Evolutionary conservation across 164 flowering plant genomes (phyloP).

Genomic region (Umbellularia californica): DNA sequence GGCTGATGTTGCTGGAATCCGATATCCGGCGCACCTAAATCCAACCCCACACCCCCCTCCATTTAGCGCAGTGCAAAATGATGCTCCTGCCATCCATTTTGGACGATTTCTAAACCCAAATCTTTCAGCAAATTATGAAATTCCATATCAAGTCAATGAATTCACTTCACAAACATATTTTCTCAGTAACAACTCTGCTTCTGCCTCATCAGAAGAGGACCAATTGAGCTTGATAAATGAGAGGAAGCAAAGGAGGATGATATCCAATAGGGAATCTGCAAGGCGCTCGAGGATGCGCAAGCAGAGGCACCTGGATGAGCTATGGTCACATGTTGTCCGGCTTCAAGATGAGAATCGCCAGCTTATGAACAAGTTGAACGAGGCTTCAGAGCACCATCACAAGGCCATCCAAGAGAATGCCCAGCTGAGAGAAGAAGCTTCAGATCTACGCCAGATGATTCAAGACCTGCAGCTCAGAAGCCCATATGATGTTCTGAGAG

Average conservation of each 20-base stretch:
- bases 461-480: slow-evolving; percentile 9
- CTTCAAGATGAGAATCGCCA: slow-evolving; percentile 71
- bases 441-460: neutral
- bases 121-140: slow-evolving; percentile 20
- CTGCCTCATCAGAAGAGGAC: slow-evolving; percentile 86
- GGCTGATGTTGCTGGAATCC: slow-evolving; percentile 32
- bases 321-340: slow-evolving; percentile 76
- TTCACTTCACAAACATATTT: slow-evolving; percentile 8
- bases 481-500: slow-evolving; percentile 36
- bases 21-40: slow-evolving; percentile 27
- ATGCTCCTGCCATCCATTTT: slow-evolving; percentile 24
- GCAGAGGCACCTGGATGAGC: slow-evolving; percentile 87
- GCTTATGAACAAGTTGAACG: slow-evolving; percentile 73
- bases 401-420: slow-evolving; percentile 22
- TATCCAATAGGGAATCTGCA: slow-evolving; percentile 91
- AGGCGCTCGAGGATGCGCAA: slow-evolving; percentile 87
- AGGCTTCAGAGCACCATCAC: slow-evolving; percentile 53
- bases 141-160: slow-evolving; percentile 21
- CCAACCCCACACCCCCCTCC: slow-evolving; percentile 20
- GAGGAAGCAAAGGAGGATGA: slow-evolving; percentile 83
- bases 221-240: slow-evolving; percentile 58
- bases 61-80: slow-evolving; percentile 23
- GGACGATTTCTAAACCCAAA: slow-evolving; percentile 18
- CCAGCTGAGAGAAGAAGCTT: slow-evolving; percentile 2
- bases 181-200: slow-evolving; percentile 42